phyloP scores from a whole-genome alignment of 306 rosid species.

The Cyamopsis tetragonoloba region DNA sequence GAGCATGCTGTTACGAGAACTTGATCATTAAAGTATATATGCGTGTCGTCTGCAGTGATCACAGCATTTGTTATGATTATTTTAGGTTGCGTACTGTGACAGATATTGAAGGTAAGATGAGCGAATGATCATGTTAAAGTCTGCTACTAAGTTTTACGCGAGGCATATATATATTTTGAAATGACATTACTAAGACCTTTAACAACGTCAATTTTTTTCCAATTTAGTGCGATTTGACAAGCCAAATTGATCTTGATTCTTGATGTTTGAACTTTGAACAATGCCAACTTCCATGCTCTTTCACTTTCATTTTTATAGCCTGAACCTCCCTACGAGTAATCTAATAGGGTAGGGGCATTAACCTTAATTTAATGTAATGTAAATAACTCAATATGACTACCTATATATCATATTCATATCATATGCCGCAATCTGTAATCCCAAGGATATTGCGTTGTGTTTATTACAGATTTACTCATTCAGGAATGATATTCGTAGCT shows the following conservation, averaged over 20 bases:
- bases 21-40: too few relatives aligned
- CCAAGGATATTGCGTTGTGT: background rate
- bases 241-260: background rate
- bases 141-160: background rate
- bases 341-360: background rate
- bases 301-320: background rate
- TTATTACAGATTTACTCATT: background rate
- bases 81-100: too few relatives aligned
- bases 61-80: too few relatives aligned
- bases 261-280: background rate
- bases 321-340: background rate
- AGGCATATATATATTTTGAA: background rate
- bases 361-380: too few relatives aligned
- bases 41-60: too few relatives aligned
- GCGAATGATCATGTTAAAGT: background rate
- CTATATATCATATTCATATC: background rate
- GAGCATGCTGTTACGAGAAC: too few relatives aligned
- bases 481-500: too few relatives aligned
- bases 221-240: conserved; percentile 21
- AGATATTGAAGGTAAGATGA: background rate
- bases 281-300: background rate
- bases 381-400: too few relatives aligned
- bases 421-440: background rate
- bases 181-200: background rate
- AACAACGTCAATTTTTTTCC: conserved; percentile 23